Evolutionary conservation across 2,329 filamentous ascomycete genomes (phyloP).

Genomic region (Fusarium staphyleae): DNA sequence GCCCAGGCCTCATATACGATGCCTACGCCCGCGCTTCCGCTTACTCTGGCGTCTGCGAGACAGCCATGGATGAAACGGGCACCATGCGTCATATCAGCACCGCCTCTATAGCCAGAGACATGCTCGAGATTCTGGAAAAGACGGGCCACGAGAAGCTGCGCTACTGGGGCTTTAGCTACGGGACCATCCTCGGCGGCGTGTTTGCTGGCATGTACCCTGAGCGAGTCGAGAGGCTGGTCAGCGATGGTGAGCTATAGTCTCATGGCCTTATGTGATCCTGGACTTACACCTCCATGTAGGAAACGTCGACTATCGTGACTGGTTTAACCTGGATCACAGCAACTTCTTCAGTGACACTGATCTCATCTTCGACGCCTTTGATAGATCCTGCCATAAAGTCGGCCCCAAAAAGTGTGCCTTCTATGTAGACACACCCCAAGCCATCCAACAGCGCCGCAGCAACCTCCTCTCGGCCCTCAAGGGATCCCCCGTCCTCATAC

Average conservation of each 20-base stretch:
- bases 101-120: constrained; percentile 54
- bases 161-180: constrained; percentile 65
- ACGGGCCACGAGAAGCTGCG: constrained; percentile 52
- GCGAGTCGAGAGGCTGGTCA: constrained; percentile 57
- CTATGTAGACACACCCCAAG: constrained; percentile 45
- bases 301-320: constrained; percentile 63
- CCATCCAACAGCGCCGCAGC: constrained; percentile 50
- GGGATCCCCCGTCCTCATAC: constrained; percentile 53
- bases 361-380: constrained; percentile 60
- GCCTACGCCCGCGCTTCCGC: constrained; percentile 53
- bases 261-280: too few relatives aligned
- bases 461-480: constrained; percentile 52
- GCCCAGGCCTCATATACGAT: constrained; percentile 55
- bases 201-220: constrained; percentile 62
- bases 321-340: constrained; percentile 54
- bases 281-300: constrained; percentile 35
- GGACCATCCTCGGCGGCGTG: constrained; percentile 58
- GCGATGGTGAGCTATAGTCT: constrained; percentile 51
- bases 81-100: constrained; percentile 54
- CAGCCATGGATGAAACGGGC: constrained; percentile 45
- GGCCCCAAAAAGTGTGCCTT: constrained; percentile 58
- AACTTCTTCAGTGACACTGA: constrained; percentile 63
- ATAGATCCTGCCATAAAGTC: constrained; percentile 59
- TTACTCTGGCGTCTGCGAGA: constrained; percentile 53
- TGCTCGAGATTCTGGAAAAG: constrained; percentile 55